A percentile compares a stretch with the other conserved stretches of the same genome.
Evolutionary conservation across 345 rosid species (phyloP).

Genomic region (Schrenkiella parvula): DNA sequence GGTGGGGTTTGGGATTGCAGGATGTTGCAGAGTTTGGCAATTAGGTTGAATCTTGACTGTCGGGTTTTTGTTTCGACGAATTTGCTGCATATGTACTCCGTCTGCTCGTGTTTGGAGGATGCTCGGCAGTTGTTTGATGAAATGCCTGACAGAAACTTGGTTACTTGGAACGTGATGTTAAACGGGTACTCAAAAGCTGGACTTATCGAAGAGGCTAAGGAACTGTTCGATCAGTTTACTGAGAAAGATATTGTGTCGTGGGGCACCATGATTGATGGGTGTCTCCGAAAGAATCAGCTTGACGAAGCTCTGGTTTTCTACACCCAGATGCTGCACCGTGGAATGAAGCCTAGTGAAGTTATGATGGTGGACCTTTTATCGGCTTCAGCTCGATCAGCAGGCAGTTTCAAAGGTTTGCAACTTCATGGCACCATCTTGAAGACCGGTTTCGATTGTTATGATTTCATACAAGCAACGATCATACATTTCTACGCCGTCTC

Average conservation of each 20-base stretch:
- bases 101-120: slow-evolving; percentile 47
- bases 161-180: slow-evolving; percentile 88
- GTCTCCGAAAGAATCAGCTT: slow-evolving; percentile 44
- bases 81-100: slow-evolving; percentile 66
- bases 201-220: slow-evolving; percentile 43
- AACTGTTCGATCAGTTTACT: slow-evolving; percentile 56
- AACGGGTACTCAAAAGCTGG: slow-evolving; percentile 84
- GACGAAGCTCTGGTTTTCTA: slow-evolving; percentile 55
- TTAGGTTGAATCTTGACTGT: slow-evolving; percentile 42
- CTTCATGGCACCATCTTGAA: slow-evolving; percentile 50
- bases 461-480: slow-evolving; percentile 63
- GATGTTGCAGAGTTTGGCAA: slow-evolving; percentile 58
- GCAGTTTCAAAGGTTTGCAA: slow-evolving; percentile 50
- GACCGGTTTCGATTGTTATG: slow-evolving; percentile 59
- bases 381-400: slow-evolving; percentile 49
- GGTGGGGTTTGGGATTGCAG: slow-evolving; percentile 53
- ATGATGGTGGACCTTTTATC: slow-evolving; percentile 73
- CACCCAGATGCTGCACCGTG: slow-evolving; percentile 46
- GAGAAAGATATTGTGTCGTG: slow-evolving; percentile 70
- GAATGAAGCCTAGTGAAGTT: slow-evolving; percentile 53
- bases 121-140: slow-evolving; percentile 58
- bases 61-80: slow-evolving; percentile 63
- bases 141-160: slow-evolving; percentile 57
- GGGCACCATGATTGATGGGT: slow-evolving; percentile 71
- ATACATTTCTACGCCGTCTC: slow-evolving; percentile 66